These are phyloP conservation scores for Phytophthora melonis DNA, from an alignment of 352 stramenopile species.

Conservation along the genomic window DNA sequence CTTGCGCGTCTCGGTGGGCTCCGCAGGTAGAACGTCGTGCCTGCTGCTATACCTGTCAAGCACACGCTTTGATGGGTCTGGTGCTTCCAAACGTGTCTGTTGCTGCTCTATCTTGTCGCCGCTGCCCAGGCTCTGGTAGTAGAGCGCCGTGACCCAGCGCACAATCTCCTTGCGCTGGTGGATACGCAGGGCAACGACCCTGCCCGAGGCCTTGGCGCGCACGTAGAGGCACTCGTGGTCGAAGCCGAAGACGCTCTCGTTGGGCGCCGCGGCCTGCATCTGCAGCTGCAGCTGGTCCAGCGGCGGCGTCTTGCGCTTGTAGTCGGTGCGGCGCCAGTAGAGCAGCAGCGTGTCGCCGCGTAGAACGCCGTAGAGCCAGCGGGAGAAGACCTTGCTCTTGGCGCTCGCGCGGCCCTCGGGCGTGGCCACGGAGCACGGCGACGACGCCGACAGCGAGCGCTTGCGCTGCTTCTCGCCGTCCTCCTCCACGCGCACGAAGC, in stretches of 20 bases:
- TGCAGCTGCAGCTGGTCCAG: constrained; percentile 53
- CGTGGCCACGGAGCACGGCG: constrained; percentile 32
- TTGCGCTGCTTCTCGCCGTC: constrained; percentile 49
- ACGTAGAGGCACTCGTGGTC: constrained; percentile 72
- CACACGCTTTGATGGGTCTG: no score
- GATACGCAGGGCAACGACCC: constrained; percentile 59
- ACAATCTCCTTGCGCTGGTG: constrained; percentile 74
- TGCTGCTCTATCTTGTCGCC: constrained; percentile 9
- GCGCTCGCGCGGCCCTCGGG: constrained; percentile 40
- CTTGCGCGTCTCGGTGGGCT: constrained; percentile 50
- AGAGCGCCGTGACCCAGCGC: constrained; percentile 68
- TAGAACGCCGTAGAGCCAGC: constrained; percentile 68
- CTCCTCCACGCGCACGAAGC: constrained; percentile 67
- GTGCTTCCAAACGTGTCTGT: no score
- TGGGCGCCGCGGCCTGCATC: constrained; percentile 46
- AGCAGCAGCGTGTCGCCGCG: constrained; percentile 52
- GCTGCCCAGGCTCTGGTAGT: constrained; percentile 60
- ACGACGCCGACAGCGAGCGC: constrained; percentile 35
- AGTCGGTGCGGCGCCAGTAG: constrained; percentile 64
- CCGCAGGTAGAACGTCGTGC: constrained; percentile 14
- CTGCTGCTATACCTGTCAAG: constrained; percentile 19
- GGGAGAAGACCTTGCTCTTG: constrained; percentile 54
- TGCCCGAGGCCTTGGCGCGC: constrained; percentile 46
- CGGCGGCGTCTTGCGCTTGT: constrained; percentile 61
- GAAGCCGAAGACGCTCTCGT: constrained; percentile 70